Percentiles rank a stretch among this genome's conserved stretches.
Evolutionary conservation across 305 asterid genomes (phyloP).

Genomic region (Fraxinus latifolia): DNA sequence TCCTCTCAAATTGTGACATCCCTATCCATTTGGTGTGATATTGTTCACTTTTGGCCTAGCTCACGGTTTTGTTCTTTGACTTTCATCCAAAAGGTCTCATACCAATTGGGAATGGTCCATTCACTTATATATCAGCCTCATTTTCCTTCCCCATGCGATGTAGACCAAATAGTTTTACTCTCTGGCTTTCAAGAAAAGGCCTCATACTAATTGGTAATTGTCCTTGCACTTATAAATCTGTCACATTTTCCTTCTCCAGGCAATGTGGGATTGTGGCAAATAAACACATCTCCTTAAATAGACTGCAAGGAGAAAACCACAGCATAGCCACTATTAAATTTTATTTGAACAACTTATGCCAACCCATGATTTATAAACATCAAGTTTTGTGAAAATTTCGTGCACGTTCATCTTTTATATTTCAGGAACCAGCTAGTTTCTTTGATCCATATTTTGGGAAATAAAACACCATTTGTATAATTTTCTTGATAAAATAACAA

Average conservation of each 20-base stretch:
- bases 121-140: neutral
- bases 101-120: neutral
- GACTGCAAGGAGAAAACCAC: neutral
- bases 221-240: neutral
- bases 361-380: neutral
- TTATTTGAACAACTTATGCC: neutral
- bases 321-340: neutral
- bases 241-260: neutral
- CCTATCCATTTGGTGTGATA: neutral
- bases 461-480: neutral
- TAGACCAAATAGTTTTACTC: neutral
- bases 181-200: neutral
- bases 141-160: neutral
- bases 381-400: neutral
- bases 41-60: neutral
- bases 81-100: neutral
- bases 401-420: neutral
- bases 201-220: neutral
- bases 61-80: neutral
- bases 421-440: neutral
- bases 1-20: neutral
- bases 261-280: neutral
- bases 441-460: neutral
- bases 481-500: neutral
- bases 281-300: neutral